Conservation (phyloP, 2,329 filamentous ascomycete genomes). For the Karstenula rhodostoma region DNA sequence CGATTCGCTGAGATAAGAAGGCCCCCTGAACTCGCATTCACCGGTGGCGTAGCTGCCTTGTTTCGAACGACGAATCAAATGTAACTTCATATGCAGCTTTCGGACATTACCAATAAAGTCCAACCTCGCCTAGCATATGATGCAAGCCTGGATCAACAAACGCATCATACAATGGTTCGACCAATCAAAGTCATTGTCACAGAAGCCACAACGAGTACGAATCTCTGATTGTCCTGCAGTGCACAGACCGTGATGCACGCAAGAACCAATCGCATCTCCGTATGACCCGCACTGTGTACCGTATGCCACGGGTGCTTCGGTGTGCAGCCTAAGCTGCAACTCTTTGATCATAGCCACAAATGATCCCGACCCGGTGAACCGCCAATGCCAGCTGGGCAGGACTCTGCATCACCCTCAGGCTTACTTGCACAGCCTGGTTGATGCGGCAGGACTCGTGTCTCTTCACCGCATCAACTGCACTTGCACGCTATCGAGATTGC, state of each 20-base stretch:
- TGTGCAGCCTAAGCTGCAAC: neutral
- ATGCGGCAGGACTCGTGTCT: neutral
- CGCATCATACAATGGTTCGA: neutral
- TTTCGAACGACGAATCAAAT: neutral
- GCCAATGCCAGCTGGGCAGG: neutral
- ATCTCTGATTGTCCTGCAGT: neutral
- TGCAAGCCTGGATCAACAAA: neutral
- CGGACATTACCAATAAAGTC: neutral
- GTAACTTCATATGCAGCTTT: neutral
- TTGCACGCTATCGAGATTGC: neutral
- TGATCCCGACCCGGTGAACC: neutral
- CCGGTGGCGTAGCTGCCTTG: neutral
- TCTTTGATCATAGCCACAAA: neutral
- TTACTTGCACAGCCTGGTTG: neutral
- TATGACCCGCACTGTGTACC: neutral
- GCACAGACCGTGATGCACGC: neutral
- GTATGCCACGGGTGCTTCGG: neutral
- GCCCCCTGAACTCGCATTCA: neutral
- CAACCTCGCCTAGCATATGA: neutral
- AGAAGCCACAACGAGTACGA: neutral
- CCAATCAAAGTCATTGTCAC: neutral
- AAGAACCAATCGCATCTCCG: neutral
- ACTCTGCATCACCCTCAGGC: neutral
- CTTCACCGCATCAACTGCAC: neutral
- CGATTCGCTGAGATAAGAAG: neutral